phyloP scores from a whole-genome alignment of 1,139 yeast species.

The Pichia terricola region DNA sequence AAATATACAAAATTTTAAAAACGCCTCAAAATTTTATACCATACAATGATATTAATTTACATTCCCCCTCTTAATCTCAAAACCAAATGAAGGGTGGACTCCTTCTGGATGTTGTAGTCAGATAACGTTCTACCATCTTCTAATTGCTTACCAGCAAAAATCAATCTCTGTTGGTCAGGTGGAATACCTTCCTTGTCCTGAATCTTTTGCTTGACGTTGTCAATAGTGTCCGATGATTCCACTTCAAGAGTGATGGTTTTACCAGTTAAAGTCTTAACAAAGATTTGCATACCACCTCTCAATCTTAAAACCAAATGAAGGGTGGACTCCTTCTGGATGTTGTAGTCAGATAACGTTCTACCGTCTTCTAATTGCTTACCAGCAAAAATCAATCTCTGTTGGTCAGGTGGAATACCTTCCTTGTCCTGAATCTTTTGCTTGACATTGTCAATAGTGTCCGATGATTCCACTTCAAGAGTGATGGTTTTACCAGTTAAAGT shows the following conservation, averaged over 20 bases:
- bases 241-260: conserved; percentile 99
- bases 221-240: conserved; percentile 98
- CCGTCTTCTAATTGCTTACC: conserved; percentile 95
- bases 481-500: conserved; percentile 75
- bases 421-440: conserved; percentile 78
- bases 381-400: conserved; percentile 76
- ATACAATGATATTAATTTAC: conserved; percentile 22
- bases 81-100: conserved; percentile 95
- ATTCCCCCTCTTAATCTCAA: conserved; percentile 98
- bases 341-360: conserved; percentile 80
- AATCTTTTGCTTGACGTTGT: conserved; percentile 98
- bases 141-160: conserved; percentile 99
- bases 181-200: conserved; percentile 99
- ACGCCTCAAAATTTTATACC: too few species aligned
- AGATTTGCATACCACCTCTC: conserved; percentile 92
- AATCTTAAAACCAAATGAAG: conserved; percentile 95
- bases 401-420: conserved; percentile 85
- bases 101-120: conserved; percentile 99
- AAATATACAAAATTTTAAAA: too few species aligned
- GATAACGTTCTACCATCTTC: conserved; percentile 98
- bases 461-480: conserved; percentile 71
- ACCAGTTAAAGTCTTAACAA: conserved; percentile 98
- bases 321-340: conserved; percentile 99
- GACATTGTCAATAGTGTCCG: conserved; percentile 79
- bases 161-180: conserved; percentile 98